Evolutionary conservation across 2,329 filamentous ascomycete genomes (phyloP), one percentile per base, ranked within the genome.

Genomic region (Rutstroemia sp.): DNA sequence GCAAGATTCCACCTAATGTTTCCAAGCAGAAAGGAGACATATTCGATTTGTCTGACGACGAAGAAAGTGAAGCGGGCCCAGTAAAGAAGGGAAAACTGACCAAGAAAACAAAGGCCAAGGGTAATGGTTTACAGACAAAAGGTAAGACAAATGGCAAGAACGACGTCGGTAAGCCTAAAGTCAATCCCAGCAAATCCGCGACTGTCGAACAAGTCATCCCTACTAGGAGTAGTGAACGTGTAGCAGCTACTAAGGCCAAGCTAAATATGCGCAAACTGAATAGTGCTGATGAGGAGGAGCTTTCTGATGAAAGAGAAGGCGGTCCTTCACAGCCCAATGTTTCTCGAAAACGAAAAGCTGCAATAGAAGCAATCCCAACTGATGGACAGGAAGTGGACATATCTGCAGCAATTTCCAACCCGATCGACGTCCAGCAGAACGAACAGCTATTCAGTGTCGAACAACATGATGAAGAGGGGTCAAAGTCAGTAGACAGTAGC

Each of bases 291-390:
- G 50, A 57, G 27, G 49, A 52, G 10, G 49, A 47, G 2, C 10
- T 48, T 14, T 53, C 42, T 1, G 49, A 57, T 14, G 41, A 6
- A 14, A 34, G 14, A 25, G 23, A 42, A 4, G 47, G 25, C 16
- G 42, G 42, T 18, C 34, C 34, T 34, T 41, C 49, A 30, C 49
- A 53, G 27, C 18, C 47, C 38, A 56, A 56, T 25, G 53, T 56
- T 46, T 51, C 53, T n/a, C 53, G 47, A 37, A 56, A 56, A 42
- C 53, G 53, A 37, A 57, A 53, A 34, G 27, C 23, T 18, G 9
- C 21, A 25, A 42, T 25, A 7, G 38, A 23, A 21, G 16, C 30
- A 18, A 37, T 18, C 5, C 19, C 37, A 9, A 5, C 27, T 38
- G 47, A 16, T 30, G 12, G 6, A 16, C 37, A 18, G 14, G 37